These are phyloP conservation scores for Pichia membranifaciens DNA, from an alignment of 805 yeast species.

Conservation along the genomic window DNA sequence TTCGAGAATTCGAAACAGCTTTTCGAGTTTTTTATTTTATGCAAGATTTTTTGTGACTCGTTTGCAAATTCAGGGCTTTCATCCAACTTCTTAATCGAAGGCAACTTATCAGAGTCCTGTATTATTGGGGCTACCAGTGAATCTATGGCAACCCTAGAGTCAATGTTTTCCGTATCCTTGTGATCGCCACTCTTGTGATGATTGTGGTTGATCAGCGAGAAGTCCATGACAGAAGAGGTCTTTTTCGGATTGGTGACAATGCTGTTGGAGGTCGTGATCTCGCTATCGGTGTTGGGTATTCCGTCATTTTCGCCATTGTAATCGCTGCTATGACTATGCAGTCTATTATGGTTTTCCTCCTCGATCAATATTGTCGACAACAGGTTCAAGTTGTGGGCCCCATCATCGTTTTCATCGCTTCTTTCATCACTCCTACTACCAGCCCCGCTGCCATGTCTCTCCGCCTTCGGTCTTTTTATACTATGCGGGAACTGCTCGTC, in stretches of 20 bases:
- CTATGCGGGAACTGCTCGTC: constrained; percentile 4
- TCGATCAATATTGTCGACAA: constrained; percentile 24
- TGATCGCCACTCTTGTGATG: constrained; percentile 11
- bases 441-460: neutral
- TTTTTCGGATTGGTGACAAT: neutral
- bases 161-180: constrained; percentile 20
- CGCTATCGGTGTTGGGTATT: constrained; percentile 17
- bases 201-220: constrained; percentile 12
- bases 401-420: constrained; percentile 1
- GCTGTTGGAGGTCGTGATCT: constrained; percentile 6
- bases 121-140: constrained; percentile 39
- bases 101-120: constrained; percentile 21
- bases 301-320: too few relatives aligned
- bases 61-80: constrained; percentile 23
- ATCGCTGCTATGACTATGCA: neutral
- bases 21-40: constrained; percentile 53
- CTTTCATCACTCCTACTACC: constrained; percentile 1
- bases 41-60: constrained; percentile 30
- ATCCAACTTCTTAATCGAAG: constrained; percentile 23
- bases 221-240: neutral
- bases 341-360: constrained; percentile 7
- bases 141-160: constrained; percentile 42
- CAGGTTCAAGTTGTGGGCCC: constrained; percentile 18
- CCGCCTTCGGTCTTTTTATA: constrained; percentile 7
- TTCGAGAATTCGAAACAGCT: constrained; percentile 47